Conservation (phyloP, 306 rosid genomes). For the Canavalia ensiformis region DNA sequence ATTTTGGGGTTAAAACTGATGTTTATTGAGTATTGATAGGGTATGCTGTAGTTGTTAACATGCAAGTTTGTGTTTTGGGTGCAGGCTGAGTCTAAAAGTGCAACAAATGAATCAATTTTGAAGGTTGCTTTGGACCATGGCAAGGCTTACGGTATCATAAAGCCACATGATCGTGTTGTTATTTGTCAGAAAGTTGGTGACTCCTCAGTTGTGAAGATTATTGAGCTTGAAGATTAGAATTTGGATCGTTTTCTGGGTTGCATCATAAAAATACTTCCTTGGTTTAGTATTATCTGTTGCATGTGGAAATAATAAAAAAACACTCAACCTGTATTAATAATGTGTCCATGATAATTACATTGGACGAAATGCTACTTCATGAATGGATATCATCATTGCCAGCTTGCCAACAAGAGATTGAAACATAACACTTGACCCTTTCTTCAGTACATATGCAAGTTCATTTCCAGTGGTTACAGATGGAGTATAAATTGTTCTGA, state of each 20-base stretch:
- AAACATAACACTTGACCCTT: background rate
- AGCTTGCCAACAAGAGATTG: background rate
- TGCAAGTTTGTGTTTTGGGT: slow-evolving; percentile 26
- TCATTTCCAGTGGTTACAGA: background rate
- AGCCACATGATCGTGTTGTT: slow-evolving; percentile 89
- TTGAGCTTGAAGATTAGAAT: slow-evolving; percentile 83
- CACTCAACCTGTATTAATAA: background rate
- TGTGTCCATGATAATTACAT: background rate
- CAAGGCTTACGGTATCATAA: slow-evolving; percentile 72
- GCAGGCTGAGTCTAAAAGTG: slow-evolving; percentile 83
- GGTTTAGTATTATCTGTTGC: slow-evolving; percentile 14
- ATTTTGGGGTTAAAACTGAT: background rate
- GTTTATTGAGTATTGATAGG: background rate
- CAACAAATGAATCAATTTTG: slow-evolving; percentile 83
- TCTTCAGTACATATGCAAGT: background rate
- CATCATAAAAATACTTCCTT: slow-evolving; percentile 41
- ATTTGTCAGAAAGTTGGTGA: slow-evolving; percentile 95
- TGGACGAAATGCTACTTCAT: background rate
- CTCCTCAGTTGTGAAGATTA: slow-evolving; percentile 86
- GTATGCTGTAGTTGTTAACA: slow-evolving; percentile 2
- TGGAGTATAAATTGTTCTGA: background rate
- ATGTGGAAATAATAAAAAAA: slow-evolving; percentile 6
- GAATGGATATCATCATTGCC: slow-evolving; percentile 13
- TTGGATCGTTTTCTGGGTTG: background rate
- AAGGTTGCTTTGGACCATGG: slow-evolving; percentile 94